Evolutionary conservation across 2,329 filamentous ascomycete genomes (phyloP), one percentile per base, ranked within the genome.

Genomic region (Rhynchosporium secalis): DNA sequence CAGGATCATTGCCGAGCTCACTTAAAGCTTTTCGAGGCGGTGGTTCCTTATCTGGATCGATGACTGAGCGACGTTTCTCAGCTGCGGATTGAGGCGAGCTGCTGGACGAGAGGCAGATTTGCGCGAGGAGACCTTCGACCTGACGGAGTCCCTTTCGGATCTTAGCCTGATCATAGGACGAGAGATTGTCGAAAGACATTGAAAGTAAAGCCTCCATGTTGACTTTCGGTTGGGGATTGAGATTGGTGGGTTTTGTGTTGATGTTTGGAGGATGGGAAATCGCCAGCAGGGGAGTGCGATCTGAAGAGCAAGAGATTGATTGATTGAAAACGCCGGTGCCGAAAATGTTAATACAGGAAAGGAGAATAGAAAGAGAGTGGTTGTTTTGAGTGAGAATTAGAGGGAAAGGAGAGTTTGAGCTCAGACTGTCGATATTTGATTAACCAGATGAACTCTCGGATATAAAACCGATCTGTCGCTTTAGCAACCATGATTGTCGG

Each of bases 111-210:
- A 98, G 86, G 78, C 94, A 97, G 78, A 98, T 96, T 77, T 96
- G 93, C 28, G 94, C 94, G 56, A 98, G 84, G 51, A 98, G 84
- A 38, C 92, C 92, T 78, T 98, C 94, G 67, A 98, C 92, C 78
- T 97, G 94, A 69, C 92, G 89, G 69, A 98, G 79, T 57, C 94
- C 95, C 79, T 97, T 98, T 71, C 92, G 89, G 74, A 98, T 90
- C 79, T 96, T 96, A 75, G 84, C 82, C 62, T 88, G 87, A 72
- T 97, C 92, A 76, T 93, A 93, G 55, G 93, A 97, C 65, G 93
- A 96, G 51, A 71, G 64, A 51, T 70, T 96, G 80, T 97, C 93
- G 78, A 98, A 98, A 65, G 94, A 92, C 75, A 96, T 87, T 49
- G 92, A 96, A 61, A 98, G 83, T 33, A 98, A 84, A 58, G 90